Base-by-base conservation (phyloP, 306 rosid species). In the Cicer pinnatifidum region DNA sequence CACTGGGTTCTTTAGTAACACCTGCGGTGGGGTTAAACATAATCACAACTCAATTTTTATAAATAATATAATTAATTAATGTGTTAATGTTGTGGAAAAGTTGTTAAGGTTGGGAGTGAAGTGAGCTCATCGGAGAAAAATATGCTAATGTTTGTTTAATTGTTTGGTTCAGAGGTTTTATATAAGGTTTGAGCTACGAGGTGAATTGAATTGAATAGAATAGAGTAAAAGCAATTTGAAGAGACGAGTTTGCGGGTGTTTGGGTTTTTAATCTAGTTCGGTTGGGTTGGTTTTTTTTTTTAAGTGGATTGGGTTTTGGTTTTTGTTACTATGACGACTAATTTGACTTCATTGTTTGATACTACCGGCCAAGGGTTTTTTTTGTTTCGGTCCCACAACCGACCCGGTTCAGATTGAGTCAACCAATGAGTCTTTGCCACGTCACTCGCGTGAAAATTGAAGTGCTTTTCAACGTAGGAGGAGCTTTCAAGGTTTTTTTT, bases 1-100 rank as follows among this genome's bases (percentile, higher is more conserved):
- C 40, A 54, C 72, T 11, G 6, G 85, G 75, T 66, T 93, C 98
- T 64, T 81, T 89, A 7, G 65, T 67, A 64, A 80, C 66, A 3
- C 85, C 67, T 1, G 95, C 71, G 35, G 88, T 69, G 38, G 89
- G 73, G 63, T 81, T 86, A 20, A 78, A 87, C 95, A 90, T 59
- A 2, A 23, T 56, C 6, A 50, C 13, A 6, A n/a, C 2, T 33
- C 17, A 1, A 59, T 11, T 59, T 56, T 20, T 20, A 56, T 20
- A 4, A 56, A 56, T 20, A 5, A 28, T 28, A 28, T 28, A 28
- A 28, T 28, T 59, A 6, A 59, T 20, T 67, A 11, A 50, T 65
- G 43, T 64, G 51, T 40, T 41, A 5, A 63, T 43, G 13, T 54
- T 54, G 17, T 54, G 20, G 2, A 50, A 23, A 11, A 41, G 53